phyloP scores from a whole-genome alignment of 352 stramenopile species.

The Pseudoperonospora humuli region DNA sequence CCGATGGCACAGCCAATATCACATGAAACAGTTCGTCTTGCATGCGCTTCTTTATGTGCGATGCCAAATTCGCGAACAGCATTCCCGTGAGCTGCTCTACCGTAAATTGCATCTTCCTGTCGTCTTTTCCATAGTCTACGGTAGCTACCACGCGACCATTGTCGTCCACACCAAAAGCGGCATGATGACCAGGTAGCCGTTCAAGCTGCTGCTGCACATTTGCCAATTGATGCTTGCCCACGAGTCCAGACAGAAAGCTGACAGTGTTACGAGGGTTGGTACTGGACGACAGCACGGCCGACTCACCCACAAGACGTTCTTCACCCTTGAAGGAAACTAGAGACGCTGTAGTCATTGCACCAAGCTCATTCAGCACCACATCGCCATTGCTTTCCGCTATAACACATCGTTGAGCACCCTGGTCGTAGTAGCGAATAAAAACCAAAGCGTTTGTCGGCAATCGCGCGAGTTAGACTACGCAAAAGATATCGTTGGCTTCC shows the following conservation, averaged over 20 bases:
- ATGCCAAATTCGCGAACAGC: constrained; percentile 64
- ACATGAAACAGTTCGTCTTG: constrained; percentile 40
- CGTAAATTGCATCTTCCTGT: constrained; percentile 41
- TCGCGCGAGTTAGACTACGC: background rate
- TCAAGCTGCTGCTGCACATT: constrained; percentile 35
- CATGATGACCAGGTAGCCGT: constrained; percentile 40
- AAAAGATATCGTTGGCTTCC: constrained; percentile 1
- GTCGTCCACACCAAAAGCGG: constrained; percentile 30
- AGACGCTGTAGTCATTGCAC: constrained; percentile 78
- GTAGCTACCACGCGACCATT: constrained; percentile 30
- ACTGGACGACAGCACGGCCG: constrained; percentile 74
- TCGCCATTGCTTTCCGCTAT: constrained; percentile 61
- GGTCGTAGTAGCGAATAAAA: background rate
- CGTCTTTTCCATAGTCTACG: constrained; percentile 57
- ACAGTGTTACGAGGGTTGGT: constrained; percentile 83
- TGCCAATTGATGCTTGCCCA: constrained; percentile 44
- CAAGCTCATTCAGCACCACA: constrained; percentile 85
- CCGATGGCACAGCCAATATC: constrained; percentile 55
- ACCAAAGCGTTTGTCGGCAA: constrained; percentile 1
- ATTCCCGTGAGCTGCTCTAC: constrained; percentile 71
- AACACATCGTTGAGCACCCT: constrained; percentile 77
- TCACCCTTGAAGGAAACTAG: constrained; percentile 85
- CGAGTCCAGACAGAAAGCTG: constrained; percentile 52
- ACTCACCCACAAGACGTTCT: constrained; percentile 78
- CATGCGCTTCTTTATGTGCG: constrained; percentile 59